A percentile compares a stretch with the other conserved stretches of the same genome.
Evolutionary conservation across 176 grass and related monocot species (phyloP).

Genomic region (Oryza punctata): DNA sequence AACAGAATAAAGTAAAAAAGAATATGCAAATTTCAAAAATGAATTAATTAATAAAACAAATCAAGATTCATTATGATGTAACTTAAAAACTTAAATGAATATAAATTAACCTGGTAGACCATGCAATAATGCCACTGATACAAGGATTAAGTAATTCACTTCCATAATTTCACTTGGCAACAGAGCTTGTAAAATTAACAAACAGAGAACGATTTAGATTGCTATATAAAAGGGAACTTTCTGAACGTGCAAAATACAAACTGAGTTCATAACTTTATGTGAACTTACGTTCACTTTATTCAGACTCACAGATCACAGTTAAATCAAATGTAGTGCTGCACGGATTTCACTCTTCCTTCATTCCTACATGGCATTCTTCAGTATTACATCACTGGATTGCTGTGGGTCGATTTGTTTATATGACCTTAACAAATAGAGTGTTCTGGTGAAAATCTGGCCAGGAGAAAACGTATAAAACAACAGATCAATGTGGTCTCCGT

Average conservation of each 20-base stretch:
- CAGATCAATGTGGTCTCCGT: slow-evolving; percentile 1
- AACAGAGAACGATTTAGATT: neutral
- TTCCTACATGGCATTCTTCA: slow-evolving; percentile 12
- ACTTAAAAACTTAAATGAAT: slow-evolving; percentile 15
- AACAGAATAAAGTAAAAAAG: slow-evolving; percentile 26
- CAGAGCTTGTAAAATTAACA: slow-evolving; percentile 21
- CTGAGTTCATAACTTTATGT: neutral
- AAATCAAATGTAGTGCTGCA: neutral
- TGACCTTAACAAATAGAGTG: neutral
- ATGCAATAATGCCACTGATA: neutral
- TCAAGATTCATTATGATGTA: neutral
- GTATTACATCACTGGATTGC: slow-evolving; percentile 2
- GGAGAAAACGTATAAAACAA: neutral
- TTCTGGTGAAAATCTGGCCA: slow-evolving; percentile 9
- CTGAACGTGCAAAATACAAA: neutral
- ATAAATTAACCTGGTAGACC: neutral
- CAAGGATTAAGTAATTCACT: slow-evolving; percentile 10
- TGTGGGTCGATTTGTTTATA: slow-evolving; percentile 9
- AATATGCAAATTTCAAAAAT: neutral
- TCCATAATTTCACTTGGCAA: slow-evolving; percentile 6
- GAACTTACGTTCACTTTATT: slow-evolving; percentile 2
- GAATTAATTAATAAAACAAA: neutral
- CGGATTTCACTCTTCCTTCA: slow-evolving; percentile 13
- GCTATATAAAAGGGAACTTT: slow-evolving; percentile 2
- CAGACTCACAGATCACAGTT: slow-evolving; percentile 4